A percentile compares a stretch with the other conserved stretches of the same genome.
These are phyloP conservation scores for Stachybotrys chlorohalonatus DNA, from an alignment of 2,329 filamentous ascomycete genomes.

Conservation along the genomic window DNA sequence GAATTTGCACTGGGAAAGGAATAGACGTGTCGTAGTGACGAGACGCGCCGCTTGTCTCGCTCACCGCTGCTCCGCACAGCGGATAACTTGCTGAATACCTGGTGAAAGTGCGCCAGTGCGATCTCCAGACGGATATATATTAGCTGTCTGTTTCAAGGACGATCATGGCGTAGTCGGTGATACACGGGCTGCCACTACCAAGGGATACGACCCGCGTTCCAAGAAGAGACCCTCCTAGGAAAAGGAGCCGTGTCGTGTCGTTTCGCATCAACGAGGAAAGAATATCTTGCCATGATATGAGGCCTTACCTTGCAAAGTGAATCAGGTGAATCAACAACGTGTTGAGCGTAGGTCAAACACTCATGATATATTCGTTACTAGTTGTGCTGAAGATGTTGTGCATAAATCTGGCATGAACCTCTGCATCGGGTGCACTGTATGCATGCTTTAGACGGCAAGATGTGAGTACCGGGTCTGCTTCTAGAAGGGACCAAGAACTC, in stretches of 20 bases:
- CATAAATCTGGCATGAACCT: neutral
- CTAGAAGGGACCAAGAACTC: neutral
- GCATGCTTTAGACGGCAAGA: neutral
- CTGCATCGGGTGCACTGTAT: neutral
- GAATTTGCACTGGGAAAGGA: neutral
- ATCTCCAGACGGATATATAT: neutral
- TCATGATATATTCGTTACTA: no score
- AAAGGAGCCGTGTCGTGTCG: neutral
- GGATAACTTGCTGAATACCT: neutral
- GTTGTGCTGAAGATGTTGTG: neutral
- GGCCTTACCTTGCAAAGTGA: no score
- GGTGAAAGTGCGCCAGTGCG: neutral
- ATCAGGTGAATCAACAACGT: no score
- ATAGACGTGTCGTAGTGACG: neutral
- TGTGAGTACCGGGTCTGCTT: neutral
- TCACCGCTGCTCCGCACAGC: neutral
- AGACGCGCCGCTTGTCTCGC: neutral
- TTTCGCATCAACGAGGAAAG: no score
- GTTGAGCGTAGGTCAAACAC: no score
- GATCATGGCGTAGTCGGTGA: neutral
- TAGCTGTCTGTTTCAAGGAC: neutral
- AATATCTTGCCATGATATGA: no score
- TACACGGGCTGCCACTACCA: neutral
- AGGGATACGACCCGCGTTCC: neutral
- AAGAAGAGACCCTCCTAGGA: neutral